Evolutionary conservation across 768 basidiomycete genomes (phyloP).

Genomic region (Lentinula guzmanii): DNA sequence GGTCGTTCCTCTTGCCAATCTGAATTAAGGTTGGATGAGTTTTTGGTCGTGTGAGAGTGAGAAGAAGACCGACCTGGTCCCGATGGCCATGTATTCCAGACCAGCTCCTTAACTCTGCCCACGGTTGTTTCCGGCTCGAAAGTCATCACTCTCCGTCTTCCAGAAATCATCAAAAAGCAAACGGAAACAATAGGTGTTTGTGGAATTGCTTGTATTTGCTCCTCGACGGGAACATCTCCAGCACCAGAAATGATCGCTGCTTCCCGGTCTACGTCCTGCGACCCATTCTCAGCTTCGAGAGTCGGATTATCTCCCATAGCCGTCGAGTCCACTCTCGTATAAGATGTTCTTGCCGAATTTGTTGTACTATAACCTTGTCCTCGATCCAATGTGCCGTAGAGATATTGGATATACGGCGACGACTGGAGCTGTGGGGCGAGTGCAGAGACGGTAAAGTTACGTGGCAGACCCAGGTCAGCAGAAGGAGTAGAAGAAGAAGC

Average conservation of each 20-base stretch:
- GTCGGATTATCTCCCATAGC: background rate
- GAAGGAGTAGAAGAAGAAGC: background rate
- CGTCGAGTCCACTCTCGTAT: background rate
- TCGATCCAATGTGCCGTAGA: background rate
- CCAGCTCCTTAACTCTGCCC: conserved; percentile 75
- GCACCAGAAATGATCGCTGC: background rate
- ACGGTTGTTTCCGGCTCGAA: conserved; percentile 74
- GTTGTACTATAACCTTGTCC: conserved; percentile 3
- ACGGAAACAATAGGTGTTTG: conserved; percentile 59
- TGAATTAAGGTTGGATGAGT: conserved; percentile 13
- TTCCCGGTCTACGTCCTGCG: background rate
- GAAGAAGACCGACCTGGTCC: conserved; percentile 28
- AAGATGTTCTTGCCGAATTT: conserved; percentile 1
- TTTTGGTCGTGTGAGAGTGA: conserved; percentile 1
- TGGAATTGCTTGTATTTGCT: conserved; percentile 25
- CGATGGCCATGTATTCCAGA: conserved; percentile 78
- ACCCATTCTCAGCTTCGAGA: background rate
- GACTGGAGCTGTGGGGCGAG: background rate
- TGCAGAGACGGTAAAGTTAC: conserved; percentile 1
- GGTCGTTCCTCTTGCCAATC: conserved; percentile 81
- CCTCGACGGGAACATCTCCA: background rate
- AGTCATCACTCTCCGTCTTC: conserved; percentile 59
- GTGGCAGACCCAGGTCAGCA: background rate
- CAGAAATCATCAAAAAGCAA: conserved; percentile 70
- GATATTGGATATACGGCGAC: background rate